Base-by-base conservation (phyloP, 192 early-diverging fungal genomes). In the Gryganskiella cystojenkinii region DNA sequence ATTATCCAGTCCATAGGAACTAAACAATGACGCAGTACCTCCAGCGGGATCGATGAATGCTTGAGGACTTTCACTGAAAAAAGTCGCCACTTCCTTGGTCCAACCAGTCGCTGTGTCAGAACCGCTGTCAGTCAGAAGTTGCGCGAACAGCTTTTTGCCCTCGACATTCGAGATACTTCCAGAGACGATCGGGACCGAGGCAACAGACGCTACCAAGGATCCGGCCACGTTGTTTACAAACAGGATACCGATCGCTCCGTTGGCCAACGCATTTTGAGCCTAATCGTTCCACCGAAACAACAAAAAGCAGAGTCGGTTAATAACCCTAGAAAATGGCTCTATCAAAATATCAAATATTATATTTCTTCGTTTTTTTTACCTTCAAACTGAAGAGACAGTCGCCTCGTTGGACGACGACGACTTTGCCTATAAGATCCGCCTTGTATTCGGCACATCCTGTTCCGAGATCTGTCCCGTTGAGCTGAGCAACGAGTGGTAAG, bases 221-320 rank as follows among this genome's bases (percentile, higher is more conserved):
- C 30, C 69, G 7, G 19, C 47, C 0, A 61, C 40, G 40, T 74
- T 64, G 73, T 92, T 86, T 66, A 86, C 92, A 40, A 94, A 84
- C 28, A 94, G 52, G 3, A 91, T 82, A 20, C 82, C 93, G n/a
- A 76, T 70, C 3, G 92, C 93, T 27, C 93, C 93, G 15, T 84
- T 85, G 7, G n/a, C 67, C 30, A 81, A 56, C 3, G 87, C 90
- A 54, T 83, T 70, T 2, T 43, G 30, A 3, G 88, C 84, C 81
- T 95, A 88, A 35, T 82, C n/a, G 14, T 1, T 1, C 27, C 22
- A 27, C 9, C 9, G n/a, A n/a, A n/a, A n/a, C n/a, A n/a, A n/a
- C n/a, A n/a, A n/a, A n/a, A n/a, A n/a, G n/a, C n/a, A n/a, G n/a
- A n/a, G n/a, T n/a, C n/a, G n/a, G n/a, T n/a, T n/a, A n/a, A n/a